These are phyloP conservation scores for Paracoccidioides brasiliensis DNA, from an alignment of 2,329 filamentous ascomycete genomes.

Conservation along the genomic window DNA sequence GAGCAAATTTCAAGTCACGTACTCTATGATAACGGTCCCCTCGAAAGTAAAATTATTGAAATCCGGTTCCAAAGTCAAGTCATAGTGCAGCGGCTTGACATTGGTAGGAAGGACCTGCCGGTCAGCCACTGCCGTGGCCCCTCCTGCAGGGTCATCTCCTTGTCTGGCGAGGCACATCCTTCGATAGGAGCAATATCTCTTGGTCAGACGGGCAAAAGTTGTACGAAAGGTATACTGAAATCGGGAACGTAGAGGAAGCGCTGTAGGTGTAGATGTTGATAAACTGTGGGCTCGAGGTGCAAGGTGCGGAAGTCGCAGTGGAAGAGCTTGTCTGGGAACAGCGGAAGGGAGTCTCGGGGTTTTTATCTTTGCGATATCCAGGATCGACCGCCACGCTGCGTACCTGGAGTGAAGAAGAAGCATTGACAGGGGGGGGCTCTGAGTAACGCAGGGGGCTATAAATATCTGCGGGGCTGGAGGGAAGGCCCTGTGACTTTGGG, in stretches of 20 bases:
- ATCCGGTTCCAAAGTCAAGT: slow-evolving; percentile 81
- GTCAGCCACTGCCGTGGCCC: slow-evolving; percentile 46
- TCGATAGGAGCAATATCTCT: slow-evolving; percentile 60
- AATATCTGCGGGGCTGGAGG: slow-evolving; percentile 17
- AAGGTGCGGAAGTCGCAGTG: slow-evolving; percentile 5
- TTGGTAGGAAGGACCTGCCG: slow-evolving; percentile 84
- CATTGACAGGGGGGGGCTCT: slow-evolving; percentile 5
- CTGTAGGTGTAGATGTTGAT: slow-evolving; percentile 4
- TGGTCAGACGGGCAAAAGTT: slow-evolving; percentile 21
- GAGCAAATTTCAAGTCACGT: slow-evolving; percentile 17
- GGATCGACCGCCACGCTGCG: slow-evolving; percentile 3
- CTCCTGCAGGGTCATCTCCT: slow-evolving; percentile 32
- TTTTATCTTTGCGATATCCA: background rate
- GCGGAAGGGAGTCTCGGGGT: background rate
- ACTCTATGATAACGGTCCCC: slow-evolving; percentile 72
- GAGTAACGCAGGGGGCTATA: slow-evolving; percentile 1
- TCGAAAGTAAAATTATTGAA: slow-evolving; percentile 79
- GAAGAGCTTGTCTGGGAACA: background rate
- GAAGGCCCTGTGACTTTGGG: slow-evolving; percentile 4
- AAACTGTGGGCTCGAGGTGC: background rate
- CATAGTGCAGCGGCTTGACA: slow-evolving; percentile 83
- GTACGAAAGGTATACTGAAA: background rate
- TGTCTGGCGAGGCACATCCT: slow-evolving; percentile 57
- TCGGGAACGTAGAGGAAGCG: background rate
- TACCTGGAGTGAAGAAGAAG: slow-evolving; percentile 10